Evolutionary conservation across 345 rosid species (phyloP), one percentile per base, ranked within the genome.

Genomic region (Excoecaria cochinchinensis): DNA sequence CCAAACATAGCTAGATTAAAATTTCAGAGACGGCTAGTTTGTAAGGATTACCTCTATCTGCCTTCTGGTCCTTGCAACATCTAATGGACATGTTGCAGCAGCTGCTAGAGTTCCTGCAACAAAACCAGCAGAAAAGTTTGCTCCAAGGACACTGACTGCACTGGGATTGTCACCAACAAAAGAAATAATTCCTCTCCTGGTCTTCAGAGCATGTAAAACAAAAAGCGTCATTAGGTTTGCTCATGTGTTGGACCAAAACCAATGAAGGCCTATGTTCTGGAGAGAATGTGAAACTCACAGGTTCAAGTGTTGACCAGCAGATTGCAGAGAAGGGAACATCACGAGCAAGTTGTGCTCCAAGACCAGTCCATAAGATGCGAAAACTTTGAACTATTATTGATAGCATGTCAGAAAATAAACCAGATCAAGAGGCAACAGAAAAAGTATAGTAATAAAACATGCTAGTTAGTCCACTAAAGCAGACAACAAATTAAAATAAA

Each of bases 241-340:
- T 39, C 3, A n/a, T 13, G 6, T 3, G 17, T 40, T 53, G 52
- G 47, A 36, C 10, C 61, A 58, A 31, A 12, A 39, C 40, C 13
- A 46, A 39, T 9, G 15, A 67, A 16, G 40, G 15, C 24, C 42
- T 24, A 17, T 53, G 15, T n/a, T 42, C 38, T 56, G 4, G 2
- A 56, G 24, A 21, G 14, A 70, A 55, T 19, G 67, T 31, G 31
- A 31, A 52, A 72, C 97, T 90, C 89, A 94, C 98, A 64, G 97
- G 94, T 83, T 95, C 99, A 44, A 95, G 92, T 31, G 92, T 83
- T 36, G 94, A 87, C 98, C 99, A 91, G 81, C 97, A 95, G 72
- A 95, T 95, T 78, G 92, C 98, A 42, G 99, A 93, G 78, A 88
- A 95, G n/a, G 99, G 99, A 81, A 95, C 99, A 86, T 95, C 99